Base-by-base conservation (phyloP, 2,329 filamentous ascomycete species). In the Colletotrichum shisoi region DNA sequence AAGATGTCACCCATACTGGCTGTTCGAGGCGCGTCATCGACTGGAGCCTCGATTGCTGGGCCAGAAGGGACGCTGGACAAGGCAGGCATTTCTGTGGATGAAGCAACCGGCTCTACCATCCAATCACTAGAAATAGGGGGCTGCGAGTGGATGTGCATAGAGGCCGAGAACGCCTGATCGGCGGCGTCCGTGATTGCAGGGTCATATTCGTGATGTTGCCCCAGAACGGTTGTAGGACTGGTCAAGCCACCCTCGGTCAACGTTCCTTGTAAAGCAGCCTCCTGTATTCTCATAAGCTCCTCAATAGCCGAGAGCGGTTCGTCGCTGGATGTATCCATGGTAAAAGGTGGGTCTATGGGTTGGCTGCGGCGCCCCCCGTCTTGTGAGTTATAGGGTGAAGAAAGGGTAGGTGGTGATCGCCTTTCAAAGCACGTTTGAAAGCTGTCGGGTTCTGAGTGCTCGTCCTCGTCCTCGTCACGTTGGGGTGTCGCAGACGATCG, bases 1-100 rank as follows among this genome's bases (percentile, higher is more conserved):
- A 68, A 68, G 17, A 68, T 68, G 42, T 68, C 62, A 12, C 65
- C 65, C 61, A 64, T 64, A 49, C 27, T 68, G n/a, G 65, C 65
- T n/a, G 65, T 68, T 21, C 42, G 61, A 3, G 44, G 65, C 17
- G 12, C n/a, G 31, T 65, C 48, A 17, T 39, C 24, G 24, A 44
- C 51, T 6, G 62, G 42, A 12, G 44, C 54, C 27, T 45, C 44
- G n/a, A 57, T 21, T 24, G 21, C 17, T 19, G 61, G 42, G 15
- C 42, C 44, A 27, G 48, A 42, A 27, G 65, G 54, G 8, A 49
- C 56, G 34, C 54, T 64, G 27, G 48, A 44, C 21, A 65, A 15
- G 12, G 54, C 54, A 4, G 65, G 65, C 48, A 68, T 34, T 12
- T 68, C 65, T 49, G 62, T 59, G 17, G 65, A 68, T 12, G 61